Percentiles rank a stretch among this genome's conserved stretches.
Evolutionary conservation across 2,329 filamentous ascomycete species (phyloP).

Genomic region (Fusarium phyllophilum): DNA sequence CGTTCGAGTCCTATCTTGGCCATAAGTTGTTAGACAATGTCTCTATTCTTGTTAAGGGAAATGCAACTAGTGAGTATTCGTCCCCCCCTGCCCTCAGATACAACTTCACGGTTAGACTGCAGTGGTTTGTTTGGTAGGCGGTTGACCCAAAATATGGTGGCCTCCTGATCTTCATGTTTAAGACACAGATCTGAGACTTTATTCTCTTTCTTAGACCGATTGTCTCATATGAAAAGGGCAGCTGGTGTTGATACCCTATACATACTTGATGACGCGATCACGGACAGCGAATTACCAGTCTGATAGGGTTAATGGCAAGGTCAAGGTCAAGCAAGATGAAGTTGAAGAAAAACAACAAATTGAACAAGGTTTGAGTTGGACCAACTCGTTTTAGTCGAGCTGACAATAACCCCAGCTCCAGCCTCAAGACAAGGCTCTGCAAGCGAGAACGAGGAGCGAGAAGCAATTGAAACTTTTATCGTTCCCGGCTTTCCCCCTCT

Average conservation of each 20-base stretch:
- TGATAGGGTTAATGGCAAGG: background rate
- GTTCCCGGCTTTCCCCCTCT: background rate
- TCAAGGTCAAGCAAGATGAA: background rate
- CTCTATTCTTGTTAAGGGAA: background rate
- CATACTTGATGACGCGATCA: conserved; percentile 26
- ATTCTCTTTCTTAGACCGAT: conserved; percentile 3
- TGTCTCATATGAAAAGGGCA: conserved; percentile 17
- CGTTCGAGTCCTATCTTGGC: background rate
- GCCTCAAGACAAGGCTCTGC: background rate
- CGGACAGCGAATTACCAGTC: conserved; percentile 4
- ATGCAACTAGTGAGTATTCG: background rate
- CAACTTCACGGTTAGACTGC: background rate
- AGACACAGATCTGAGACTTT: conserved; percentile 32
- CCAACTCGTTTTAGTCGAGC: conserved; percentile 22
- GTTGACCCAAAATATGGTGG: background rate
- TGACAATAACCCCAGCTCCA: conserved; percentile 2
- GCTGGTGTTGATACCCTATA: conserved; percentile 1
- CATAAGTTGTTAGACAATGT: background rate
- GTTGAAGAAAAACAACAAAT: background rate
- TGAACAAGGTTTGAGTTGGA: conserved; percentile 4
- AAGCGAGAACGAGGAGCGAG: background rate
- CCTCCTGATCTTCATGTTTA: conserved; percentile 11
- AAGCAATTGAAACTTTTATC: background rate
- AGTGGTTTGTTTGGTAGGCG: background rate
- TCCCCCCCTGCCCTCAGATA: background rate